Percentiles rank a stretch among this genome's conserved stretches.
Evolutionary conservation across 176 grass and related monocot species (phyloP).

Genomic region (Phragmites australis): DNA sequence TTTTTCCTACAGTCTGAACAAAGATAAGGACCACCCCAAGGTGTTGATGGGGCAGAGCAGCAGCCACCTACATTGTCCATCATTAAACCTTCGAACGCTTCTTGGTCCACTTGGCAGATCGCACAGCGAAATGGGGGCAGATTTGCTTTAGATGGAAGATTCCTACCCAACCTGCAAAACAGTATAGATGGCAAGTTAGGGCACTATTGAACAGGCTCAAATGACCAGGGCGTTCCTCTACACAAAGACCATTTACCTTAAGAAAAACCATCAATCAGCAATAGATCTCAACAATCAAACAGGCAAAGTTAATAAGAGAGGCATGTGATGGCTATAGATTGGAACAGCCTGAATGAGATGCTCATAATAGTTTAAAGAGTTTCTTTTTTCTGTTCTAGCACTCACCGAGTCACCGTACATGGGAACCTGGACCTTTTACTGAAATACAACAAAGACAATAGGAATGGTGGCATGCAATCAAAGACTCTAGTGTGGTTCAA

Average conservation of each 20-base stretch:
- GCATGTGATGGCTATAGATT: not conserved
- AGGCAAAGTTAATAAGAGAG: not conserved
- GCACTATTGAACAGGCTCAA: not conserved
- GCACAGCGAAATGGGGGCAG: slow-evolving; percentile 61
- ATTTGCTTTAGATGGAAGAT: slow-evolving; percentile 54
- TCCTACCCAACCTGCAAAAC: slow-evolving; percentile 64
- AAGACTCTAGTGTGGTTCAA: not conserved
- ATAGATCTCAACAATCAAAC: slow-evolving; percentile 13
- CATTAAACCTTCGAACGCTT: slow-evolving; percentile 56
- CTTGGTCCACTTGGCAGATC: slow-evolving; percentile 84
- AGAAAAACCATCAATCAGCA: slow-evolving; percentile 5
- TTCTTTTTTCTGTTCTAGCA: not conserved
- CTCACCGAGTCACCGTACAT: slow-evolving; percentile 1
- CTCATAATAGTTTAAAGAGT: not conserved
- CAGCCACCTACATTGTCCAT: slow-evolving; percentile 45
- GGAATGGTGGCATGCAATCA: not conserved
- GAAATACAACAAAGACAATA: slow-evolving; percentile 27
- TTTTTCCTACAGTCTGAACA: slow-evolving; percentile 86
- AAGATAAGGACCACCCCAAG: slow-evolving; percentile 68
- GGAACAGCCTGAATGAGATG: not conserved
- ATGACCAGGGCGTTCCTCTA: not conserved
- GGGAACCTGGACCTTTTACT: not conserved
- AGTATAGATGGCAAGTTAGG: slow-evolving; percentile 17
- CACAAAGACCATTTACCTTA: not conserved
- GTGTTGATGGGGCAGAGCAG: slow-evolving; percentile 56